These are phyloP conservation scores for Starmera stellimalicola DNA, from an alignment of 1,139 yeast species.

Conservation along the genomic window DNA sequence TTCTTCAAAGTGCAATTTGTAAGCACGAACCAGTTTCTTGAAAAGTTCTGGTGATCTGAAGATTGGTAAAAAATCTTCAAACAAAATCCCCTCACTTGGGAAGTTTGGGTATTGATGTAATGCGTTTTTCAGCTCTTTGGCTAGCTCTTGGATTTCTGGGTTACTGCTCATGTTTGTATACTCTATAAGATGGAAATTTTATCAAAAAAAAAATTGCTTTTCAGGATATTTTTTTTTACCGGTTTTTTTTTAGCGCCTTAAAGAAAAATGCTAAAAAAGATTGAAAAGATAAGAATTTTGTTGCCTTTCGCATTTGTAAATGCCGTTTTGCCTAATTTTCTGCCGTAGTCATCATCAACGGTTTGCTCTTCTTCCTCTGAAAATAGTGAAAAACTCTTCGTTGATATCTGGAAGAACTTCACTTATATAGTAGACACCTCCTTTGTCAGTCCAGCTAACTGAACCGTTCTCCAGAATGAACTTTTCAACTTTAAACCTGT, in stretches of 20 bases:
- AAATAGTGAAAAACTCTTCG: slow-evolving; percentile 27
- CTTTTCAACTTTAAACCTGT: slow-evolving; percentile 54
- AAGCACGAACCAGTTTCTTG: slow-evolving; percentile 72
- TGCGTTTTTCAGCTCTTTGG: slow-evolving; percentile 53
- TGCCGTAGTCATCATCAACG: neutral
- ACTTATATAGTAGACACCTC: slow-evolving; percentile 72
- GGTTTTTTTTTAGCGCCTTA: neutral
- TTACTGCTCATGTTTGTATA: neutral
- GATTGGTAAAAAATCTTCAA: slow-evolving; percentile 93
- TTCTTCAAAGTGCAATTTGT: slow-evolving; percentile 62
- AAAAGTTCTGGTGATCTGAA: slow-evolving; percentile 76
- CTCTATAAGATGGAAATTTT: neutral
- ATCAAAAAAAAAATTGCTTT: too few species aligned
- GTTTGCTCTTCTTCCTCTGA: slow-evolving; percentile 8
- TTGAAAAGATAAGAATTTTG: neutral
- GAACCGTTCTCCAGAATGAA: slow-evolving; percentile 59
- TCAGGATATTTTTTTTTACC: neutral
- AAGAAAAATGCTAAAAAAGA: neutral
- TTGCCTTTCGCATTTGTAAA: neutral
- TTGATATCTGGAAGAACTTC: slow-evolving; percentile 47
- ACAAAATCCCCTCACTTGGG: slow-evolving; percentile 86
- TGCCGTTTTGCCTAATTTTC: neutral
- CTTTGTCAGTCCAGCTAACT: slow-evolving; percentile 87
- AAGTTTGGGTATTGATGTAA: slow-evolving; percentile 84
- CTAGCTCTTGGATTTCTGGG: slow-evolving; percentile 28